Conservation (phyloP, 306 rosid species). For the Phaseolus lunatus region DNA sequence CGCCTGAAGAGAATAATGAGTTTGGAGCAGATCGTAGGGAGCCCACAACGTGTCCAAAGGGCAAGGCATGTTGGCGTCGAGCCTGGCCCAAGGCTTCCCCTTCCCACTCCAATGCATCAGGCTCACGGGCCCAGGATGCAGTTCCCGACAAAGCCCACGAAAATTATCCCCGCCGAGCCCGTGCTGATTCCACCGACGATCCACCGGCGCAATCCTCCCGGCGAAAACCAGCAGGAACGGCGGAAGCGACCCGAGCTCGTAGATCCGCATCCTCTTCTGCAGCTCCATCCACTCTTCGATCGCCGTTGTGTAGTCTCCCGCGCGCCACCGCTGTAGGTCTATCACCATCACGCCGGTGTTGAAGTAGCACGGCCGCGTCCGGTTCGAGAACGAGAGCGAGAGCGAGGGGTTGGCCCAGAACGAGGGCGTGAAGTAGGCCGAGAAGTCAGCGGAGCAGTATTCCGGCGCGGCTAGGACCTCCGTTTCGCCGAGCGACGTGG, state of each 20-base stretch:
- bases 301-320: conserved; percentile 66
- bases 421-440: conserved; percentile 73
- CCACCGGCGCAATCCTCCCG: conserved; percentile 76
- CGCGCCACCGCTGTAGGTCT: conserved; percentile 77
- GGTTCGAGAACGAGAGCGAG: conserved; percentile 62
- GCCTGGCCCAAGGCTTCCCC: conserved; percentile 94
- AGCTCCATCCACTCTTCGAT: conserved; percentile 97
- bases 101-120: conserved; percentile 96
- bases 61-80: conserved; percentile 78
- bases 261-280: conserved; percentile 92
- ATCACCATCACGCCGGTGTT: conserved; percentile 98
- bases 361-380: conserved; percentile 73
- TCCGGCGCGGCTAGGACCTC: conserved; percentile 90
- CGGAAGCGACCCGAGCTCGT: conserved; percentile 89
- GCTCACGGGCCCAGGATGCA: conserved; percentile 91
- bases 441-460: conserved; percentile 87
- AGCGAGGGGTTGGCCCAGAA: conserved; percentile 90
- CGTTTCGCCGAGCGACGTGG: conserved; percentile 54
- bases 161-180: conserved; percentile 94
- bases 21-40: conserved; percentile 76
- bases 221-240: conserved; percentile 88
- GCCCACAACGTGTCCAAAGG: conserved; percentile 91
- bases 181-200: conserved; percentile 92
- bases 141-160: conserved; percentile 72
- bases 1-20: conserved; percentile 60